A percentile compares a stretch with the other conserved stretches of the same genome.
phyloP scores from a whole-genome alignment of 306 rosid genomes.

The Prosopis cineraria region DNA sequence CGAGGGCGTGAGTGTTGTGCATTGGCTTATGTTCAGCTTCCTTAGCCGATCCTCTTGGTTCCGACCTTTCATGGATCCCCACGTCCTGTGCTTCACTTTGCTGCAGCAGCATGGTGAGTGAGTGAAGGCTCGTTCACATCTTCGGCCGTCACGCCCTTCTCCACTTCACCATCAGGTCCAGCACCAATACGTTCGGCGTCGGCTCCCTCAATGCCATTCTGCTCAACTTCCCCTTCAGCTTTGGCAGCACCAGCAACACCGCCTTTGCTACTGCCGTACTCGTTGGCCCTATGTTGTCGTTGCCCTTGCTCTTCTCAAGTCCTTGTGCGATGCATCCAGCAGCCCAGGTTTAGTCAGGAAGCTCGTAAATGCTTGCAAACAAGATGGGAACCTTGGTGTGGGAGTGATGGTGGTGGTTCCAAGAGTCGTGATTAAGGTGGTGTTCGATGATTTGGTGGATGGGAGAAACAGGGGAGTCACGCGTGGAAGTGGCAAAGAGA shows the following conservation, averaged over 20 bases:
- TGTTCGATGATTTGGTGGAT: constrained; percentile 53
- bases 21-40: constrained; percentile 91
- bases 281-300: constrained; percentile 96
- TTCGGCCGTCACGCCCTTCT: constrained; percentile 83
- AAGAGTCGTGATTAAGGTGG: constrained; percentile 49
- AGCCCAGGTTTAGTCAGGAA: constrained; percentile 33
- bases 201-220: constrained; percentile 97
- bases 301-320: constrained; percentile 93
- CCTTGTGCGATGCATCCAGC: too few species aligned
- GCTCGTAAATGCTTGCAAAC: constrained; percentile 39
- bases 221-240: constrained; percentile 92
- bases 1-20: constrained; percentile 89
- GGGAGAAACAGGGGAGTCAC: constrained; percentile 35
- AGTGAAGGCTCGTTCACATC: constrained; percentile 91
- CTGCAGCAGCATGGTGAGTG: too few species aligned
- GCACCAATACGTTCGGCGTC: constrained; percentile 91
- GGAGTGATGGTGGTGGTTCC: constrained; percentile 13
- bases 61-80: constrained; percentile 66
- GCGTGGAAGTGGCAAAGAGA: constrained; percentile 6
- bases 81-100: constrained; percentile 62
- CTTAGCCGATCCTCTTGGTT: constrained; percentile 73
- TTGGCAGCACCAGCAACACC: constrained; percentile 83
- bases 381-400: constrained; percentile 27
- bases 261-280: constrained; percentile 99
- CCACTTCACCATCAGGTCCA: constrained; percentile 89